These are phyloP conservation scores for Kwoniella sp. DNA, from an alignment of 768 basidiomycete species.

Conservation along the genomic window DNA sequence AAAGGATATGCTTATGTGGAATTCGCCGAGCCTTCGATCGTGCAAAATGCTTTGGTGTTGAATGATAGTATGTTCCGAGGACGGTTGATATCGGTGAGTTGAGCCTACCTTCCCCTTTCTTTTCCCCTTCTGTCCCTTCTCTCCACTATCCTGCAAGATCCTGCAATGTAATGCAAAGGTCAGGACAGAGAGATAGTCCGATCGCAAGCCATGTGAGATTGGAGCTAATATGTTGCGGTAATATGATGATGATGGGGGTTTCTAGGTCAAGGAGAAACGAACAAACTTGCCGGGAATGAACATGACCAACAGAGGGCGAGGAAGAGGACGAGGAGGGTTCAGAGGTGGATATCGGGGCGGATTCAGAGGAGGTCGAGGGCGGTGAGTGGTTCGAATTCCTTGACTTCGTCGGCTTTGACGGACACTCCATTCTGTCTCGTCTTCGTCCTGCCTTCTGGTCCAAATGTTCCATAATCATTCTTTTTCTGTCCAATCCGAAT, in stretches of 20 bases:
- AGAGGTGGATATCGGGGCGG: conserved; percentile 66
- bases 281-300: conserved; percentile 94
- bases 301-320: conserved; percentile 73
- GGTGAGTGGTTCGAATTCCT: conserved; percentile 1
- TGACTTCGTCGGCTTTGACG: background rate
- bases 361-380: conserved; percentile 70
- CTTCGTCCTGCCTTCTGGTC: too few relatives aligned
- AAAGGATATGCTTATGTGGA: conserved; percentile 99
- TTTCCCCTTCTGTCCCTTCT: too few relatives aligned
- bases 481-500: too few relatives aligned
- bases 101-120: too few relatives aligned
- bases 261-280: conserved; percentile 92
- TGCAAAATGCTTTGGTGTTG: conserved; percentile 86
- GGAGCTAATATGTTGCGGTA: too few relatives aligned
- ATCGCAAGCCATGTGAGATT: too few relatives aligned
- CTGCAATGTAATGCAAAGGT: too few relatives aligned
- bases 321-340: conserved; percentile 62
- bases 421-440: too few relatives aligned
- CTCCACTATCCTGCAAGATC: too few relatives aligned
- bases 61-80: conserved; percentile 96
- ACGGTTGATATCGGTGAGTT: conserved; percentile 80
- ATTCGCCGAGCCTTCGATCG: conserved; percentile 88
- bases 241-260: too few relatives aligned
- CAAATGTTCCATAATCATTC: too few relatives aligned
- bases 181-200: too few relatives aligned